Evolutionary conservation across 257 asterid genomes (phyloP), one percentile per base, ranked within the genome.

Genomic region (Penstemon newberryi): DNA sequence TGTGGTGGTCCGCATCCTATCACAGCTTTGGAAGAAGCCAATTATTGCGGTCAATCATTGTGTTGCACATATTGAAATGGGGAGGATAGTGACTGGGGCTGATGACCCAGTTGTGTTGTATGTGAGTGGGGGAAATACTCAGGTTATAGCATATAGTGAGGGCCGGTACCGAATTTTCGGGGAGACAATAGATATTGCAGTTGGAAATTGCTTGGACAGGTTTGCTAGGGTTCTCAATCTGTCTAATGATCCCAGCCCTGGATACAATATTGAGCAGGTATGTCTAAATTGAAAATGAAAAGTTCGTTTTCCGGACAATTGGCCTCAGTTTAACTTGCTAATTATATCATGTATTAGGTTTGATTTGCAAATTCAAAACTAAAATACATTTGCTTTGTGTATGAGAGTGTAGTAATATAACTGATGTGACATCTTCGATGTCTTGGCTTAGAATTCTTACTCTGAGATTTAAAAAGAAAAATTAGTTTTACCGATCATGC

Each of bases 231-330:
- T 93, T 70, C 92, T 93, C 64, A 90, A 73, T 15, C 80, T 93
- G 68, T 93, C 99, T 11, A 93, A 93, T 70, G 97, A 93, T 80
- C 99, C 97, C 51, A 93, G 97, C 73, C 97, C 97, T 8, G 99
- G 99, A n/a, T 93, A 93, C 85, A 93, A 90, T 78, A 93, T 93
- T 59, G 99, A 93, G 80, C 97, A 92, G 96, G 96, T 87, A 67
- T 62, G 41, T 42, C 53, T 47, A 50, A 59, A 50, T 33, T 52
- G 54, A 19, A 39, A 43, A 45, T n/a, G 38, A 65, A 11, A 51
- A 46, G 67, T 70, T 57, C 37, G 10, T 70, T 65, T 15, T 18
- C 37, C 8, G 57, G 56, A 54, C 58, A 19, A 12, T 46, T 5
- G 49, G 10, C 11, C 1, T 63, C 40, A 40, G 3, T 37, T 33